Evolutionary conservation across 2,329 filamentous ascomycete species (phyloP), one percentile per base, ranked within the genome.

Genomic region (Rachicladosporium sp.): DNA sequence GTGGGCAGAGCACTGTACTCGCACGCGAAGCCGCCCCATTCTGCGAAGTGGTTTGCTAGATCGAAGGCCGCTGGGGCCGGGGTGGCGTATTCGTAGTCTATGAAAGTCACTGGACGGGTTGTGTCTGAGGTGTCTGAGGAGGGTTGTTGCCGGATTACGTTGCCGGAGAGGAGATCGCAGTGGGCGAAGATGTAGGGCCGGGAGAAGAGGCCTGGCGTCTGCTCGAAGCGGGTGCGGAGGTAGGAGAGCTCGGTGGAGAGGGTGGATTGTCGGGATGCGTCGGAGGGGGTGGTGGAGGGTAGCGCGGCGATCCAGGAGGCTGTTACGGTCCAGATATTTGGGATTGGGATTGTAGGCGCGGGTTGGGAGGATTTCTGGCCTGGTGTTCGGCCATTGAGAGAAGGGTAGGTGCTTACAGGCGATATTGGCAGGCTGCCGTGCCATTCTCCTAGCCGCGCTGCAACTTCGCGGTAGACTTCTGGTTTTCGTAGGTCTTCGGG

Each of bases 81-180:
- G 4, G 86, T 91, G 10, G 88, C 87, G 62, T 98, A 98, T 62
- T 98, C 91, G 67, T 96, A 98, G 65, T 98, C 91, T 60, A 98
- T 98, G 64, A 98, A 96, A 56, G 75, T 76, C 40, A 89, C 80
- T 2, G 55, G 50, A 11, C 47, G 47, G 23, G 8, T 27, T 37
- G 40, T 37, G 29, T 40, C 15, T 13, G 57, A 19, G 52, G 53
- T 30, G 52, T 54, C 42, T 12, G 76, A 80, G 41, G 85, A 71
- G n/a, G 29, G 30, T 6, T 31, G 27, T 34, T 50, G 45, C 48
- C 95, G 76, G 54, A 98, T 96, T 49, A 98, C 84, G 59, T 98
- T 98, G 50, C 88, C 91, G 60, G 82, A 86, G n/a, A 98, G 70
- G 15, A 98, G 74, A 62, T 98, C 91, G 69, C 88, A 94, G 64